phyloP scores from a whole-genome alignment of 2,329 filamentous ascomycete species.

The Coniochaeta sp. region DNA sequence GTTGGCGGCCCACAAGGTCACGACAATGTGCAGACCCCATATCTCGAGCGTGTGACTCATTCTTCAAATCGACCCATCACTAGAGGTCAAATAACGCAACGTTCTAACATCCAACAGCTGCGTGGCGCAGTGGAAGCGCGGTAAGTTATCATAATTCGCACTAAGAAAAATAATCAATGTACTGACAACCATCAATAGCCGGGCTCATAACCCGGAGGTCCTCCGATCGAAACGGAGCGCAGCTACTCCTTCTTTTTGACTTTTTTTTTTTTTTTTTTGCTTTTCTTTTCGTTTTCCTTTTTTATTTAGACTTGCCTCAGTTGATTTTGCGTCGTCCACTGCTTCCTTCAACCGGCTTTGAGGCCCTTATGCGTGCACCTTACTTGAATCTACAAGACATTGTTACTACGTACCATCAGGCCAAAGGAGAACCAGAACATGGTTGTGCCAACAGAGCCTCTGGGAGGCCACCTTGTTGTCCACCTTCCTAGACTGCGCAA shows the following conservation, averaged over 20 bases:
- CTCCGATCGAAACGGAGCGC: constrained; percentile 1
- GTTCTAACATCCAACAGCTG: not conserved
- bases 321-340: not conserved
- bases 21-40: not conserved
- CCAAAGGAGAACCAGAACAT: too few species aligned
- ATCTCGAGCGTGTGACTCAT: not conserved
- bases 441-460: too few species aligned
- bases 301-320: not conserved
- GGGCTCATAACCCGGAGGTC: constrained; percentile 1
- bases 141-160: not conserved
- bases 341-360: not conserved
- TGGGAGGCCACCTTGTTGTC: too few species aligned
- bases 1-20: not conserved
- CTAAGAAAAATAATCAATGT: not conserved
- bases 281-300: not conserved
- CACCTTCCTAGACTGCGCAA: too few species aligned
- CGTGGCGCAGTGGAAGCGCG: constrained; percentile 1
- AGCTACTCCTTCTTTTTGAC: not conserved
- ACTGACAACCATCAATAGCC: constrained; percentile 1
- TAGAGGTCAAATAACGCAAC: not conserved
- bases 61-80: not conserved
- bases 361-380: too few species aligned
- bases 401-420: too few species aligned
- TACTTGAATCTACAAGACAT: too few species aligned
- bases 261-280: not conserved